Conservation (phyloP, 2,329 filamentous ascomycete genomes). For the Sclerotinia glacialis region DNA sequence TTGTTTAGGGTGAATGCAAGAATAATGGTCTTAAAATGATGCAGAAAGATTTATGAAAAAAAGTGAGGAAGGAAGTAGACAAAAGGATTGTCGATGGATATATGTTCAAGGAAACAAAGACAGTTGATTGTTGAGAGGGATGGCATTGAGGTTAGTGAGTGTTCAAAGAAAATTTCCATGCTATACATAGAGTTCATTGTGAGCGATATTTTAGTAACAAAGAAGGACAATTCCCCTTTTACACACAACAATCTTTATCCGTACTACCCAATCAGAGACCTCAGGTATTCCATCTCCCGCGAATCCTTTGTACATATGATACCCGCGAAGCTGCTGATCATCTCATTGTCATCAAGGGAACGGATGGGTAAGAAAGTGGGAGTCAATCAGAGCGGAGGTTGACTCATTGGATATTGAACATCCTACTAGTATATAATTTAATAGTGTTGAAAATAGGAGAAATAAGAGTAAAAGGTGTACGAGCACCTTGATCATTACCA, state of each 20-base stretch:
- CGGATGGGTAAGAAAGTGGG: not conserved
- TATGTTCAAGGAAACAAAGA: slow-evolving; percentile 14
- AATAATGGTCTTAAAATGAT: not conserved
- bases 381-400: not conserved
- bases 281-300: not conserved
- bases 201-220: not conserved
- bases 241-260: not conserved
- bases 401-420: too few species aligned
- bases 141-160: too few species aligned
- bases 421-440: not conserved
- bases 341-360: not conserved
- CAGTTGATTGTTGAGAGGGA: not conserved
- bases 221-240: not conserved
- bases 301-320: not conserved
- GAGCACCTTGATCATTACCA: not conserved
- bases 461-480: not conserved
- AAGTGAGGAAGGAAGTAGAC: not conserved
- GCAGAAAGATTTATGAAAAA: not conserved
- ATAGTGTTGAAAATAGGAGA: not conserved
- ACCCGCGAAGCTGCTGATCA: not conserved
- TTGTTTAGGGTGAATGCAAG: not conserved
- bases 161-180: not conserved
- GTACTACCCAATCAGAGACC: not conserved
- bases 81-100: slow-evolving; percentile 20
- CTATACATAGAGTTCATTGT: not conserved